Conservation (phyloP, 202 grass and related monocot genomes). For the Carex arenaria region DNA sequence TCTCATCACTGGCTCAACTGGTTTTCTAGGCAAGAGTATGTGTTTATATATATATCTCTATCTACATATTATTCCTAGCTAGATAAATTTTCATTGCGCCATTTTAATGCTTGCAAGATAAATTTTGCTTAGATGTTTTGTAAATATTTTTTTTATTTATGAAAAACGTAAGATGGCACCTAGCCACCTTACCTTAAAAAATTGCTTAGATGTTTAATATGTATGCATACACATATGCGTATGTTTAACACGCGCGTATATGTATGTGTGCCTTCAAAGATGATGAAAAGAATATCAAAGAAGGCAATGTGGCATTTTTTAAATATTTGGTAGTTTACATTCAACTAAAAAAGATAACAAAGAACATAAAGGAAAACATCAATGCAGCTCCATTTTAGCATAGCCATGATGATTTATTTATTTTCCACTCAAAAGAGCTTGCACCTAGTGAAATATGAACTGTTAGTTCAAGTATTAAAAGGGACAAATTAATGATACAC, state of each 20-base stretch:
- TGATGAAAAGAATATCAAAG: background rate
- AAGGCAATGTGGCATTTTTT: background rate
- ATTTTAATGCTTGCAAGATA: background rate
- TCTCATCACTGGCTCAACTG: conserved; percentile 85
- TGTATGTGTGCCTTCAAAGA: background rate
- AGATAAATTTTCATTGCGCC: background rate
- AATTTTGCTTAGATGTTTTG: background rate
- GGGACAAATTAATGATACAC: background rate
- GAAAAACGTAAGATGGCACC: no score
- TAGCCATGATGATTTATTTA: no score
- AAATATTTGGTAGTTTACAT: background rate
- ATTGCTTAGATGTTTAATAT: no score
- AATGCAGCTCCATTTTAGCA: background rate
- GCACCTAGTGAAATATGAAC: background rate
- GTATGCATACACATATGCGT: background rate
- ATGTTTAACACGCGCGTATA: background rate
- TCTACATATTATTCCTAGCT: background rate
- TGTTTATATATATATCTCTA: background rate
- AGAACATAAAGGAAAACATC: background rate
- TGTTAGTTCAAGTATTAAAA: background rate
- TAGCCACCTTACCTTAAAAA: no score
- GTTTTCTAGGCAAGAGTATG: conserved; percentile 87
- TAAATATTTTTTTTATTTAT: background rate
- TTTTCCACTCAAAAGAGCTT: background rate
- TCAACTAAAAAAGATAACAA: background rate